phyloP scores from a whole-genome alignment of 2,329 filamentous ascomycete species.

The Paraphoma sp. region DNA sequence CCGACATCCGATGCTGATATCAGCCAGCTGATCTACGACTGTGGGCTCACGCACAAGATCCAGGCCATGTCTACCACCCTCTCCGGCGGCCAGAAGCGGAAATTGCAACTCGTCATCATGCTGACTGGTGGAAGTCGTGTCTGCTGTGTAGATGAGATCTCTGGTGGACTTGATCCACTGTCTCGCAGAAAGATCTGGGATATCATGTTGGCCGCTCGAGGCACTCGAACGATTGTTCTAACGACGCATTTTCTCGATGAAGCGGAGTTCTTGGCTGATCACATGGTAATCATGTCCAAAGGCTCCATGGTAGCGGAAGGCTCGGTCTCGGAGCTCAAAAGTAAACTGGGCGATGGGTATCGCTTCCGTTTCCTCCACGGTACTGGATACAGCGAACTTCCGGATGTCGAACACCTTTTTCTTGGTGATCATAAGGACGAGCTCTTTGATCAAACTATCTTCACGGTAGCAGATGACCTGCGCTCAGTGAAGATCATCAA shows the following conservation, averaged over 20 bases:
- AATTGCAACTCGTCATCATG: constrained; percentile 73
- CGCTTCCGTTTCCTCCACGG: constrained; percentile 61
- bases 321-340: constrained; percentile 82
- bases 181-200: constrained; percentile 89
- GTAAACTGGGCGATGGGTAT: constrained; percentile 79
- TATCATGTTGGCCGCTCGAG: constrained; percentile 82
- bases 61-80: constrained; percentile 74
- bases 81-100: constrained; percentile 87
- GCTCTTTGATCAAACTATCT: constrained; percentile 72
- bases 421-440: constrained; percentile 8
- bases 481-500: constrained; percentile 74
- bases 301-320: constrained; percentile 79
- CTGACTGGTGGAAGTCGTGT: constrained; percentile 73
- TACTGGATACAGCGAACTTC: constrained; percentile 13
- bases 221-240: constrained; percentile 78
- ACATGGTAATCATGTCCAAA: constrained; percentile 78
- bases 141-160: constrained; percentile 88
- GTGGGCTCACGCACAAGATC: constrained; percentile 78
- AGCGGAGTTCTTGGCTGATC: constrained; percentile 83
- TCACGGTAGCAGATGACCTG: constrained; percentile 70
- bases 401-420: constrained; percentile 22
- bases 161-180: constrained; percentile 82
- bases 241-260: constrained; percentile 94
- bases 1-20: constrained; percentile 63
- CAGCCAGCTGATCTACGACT: constrained; percentile 64